phyloP scores from a whole-genome alignment of 176 grass and related monocot genomes.

The Leersia perrieri region DNA sequence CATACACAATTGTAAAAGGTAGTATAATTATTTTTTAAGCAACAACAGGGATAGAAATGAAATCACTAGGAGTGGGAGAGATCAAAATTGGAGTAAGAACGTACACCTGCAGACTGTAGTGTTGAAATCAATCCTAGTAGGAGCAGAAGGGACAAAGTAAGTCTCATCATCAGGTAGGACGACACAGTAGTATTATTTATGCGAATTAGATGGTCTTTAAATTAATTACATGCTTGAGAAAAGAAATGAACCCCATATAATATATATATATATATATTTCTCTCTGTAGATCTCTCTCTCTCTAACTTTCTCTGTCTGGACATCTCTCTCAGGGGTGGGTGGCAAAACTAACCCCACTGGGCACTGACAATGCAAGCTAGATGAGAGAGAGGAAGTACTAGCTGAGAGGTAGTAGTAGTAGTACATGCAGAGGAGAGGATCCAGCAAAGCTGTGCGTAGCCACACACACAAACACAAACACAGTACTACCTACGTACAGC shows the following conservation, averaged over 20 bases:
- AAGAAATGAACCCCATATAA: neutral
- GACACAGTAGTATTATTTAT: no score
- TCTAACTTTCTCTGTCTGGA: constrained; percentile 8
- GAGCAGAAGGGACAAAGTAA: constrained; percentile 17
- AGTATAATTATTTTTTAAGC: neutral
- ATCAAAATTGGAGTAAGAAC: neutral
- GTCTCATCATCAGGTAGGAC: neutral
- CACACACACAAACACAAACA: neutral
- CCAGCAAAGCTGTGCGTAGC: neutral
- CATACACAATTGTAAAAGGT: neutral
- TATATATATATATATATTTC: no score
- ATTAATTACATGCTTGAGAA: neutral
- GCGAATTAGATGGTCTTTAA: no score
- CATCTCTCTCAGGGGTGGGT: constrained; percentile 62
- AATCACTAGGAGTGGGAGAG: neutral
- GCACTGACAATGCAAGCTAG: constrained; percentile 1
- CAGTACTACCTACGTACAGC: neutral
- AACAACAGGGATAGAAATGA: neutral
- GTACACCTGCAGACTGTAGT: neutral
- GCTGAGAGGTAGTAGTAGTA: no score
- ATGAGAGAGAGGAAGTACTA: neutral
- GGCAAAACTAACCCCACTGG: constrained; percentile 72
- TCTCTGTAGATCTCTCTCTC: neutral
- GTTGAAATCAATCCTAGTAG: no score
- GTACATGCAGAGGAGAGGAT: neutral